Percentiles rank a stretch among this genome's conserved stretches.
phyloP scores from a whole-genome alignment of 768 basidiomycete genomes.

The Tylopilus rubrobrunneus region DNA sequence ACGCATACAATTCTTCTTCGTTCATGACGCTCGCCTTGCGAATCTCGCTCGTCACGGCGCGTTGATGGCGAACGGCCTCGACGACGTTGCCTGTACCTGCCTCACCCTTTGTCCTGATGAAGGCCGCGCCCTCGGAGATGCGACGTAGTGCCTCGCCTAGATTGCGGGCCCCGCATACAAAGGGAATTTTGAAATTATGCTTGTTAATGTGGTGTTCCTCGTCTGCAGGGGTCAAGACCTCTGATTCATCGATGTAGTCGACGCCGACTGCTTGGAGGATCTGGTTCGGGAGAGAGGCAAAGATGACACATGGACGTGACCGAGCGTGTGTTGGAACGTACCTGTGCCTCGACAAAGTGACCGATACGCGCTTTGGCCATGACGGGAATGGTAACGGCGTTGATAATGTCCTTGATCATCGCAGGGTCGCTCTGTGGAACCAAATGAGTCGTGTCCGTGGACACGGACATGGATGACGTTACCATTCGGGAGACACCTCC shows the following conservation, averaged over 20 bases:
- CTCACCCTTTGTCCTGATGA: constrained; percentile 97
- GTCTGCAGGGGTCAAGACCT: constrained; percentile 94
- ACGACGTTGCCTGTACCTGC: constrained; percentile 88
- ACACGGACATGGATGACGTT: constrained; percentile 22
- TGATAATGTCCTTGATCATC: constrained; percentile 96
- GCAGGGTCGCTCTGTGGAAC: constrained; percentile 74
- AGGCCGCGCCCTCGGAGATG: constrained; percentile 95
- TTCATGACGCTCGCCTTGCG: constrained; percentile 81
- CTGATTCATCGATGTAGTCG: constrained; percentile 95
- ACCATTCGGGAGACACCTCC: constrained; percentile 98
- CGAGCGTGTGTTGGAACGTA: constrained; percentile 23
- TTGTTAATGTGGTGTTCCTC: constrained; percentile 97
- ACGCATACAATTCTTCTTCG: constrained; percentile 92
- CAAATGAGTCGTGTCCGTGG: not conserved
- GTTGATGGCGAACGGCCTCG: constrained; percentile 91
- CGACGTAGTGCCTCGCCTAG: constrained; percentile 95
- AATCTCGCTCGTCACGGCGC: constrained; percentile 81
- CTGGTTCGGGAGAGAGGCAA: constrained; percentile 34
- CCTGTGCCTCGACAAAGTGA: constrained; percentile 96
- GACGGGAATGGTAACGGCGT: constrained; percentile 93
- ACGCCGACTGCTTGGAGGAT: constrained; percentile 92
- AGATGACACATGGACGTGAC: not conserved
- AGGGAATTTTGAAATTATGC: constrained; percentile 90
- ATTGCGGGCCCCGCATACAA: constrained; percentile 94
- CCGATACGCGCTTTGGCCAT: constrained; percentile 97